phyloP scores from a whole-genome alignment of 805 yeast species.

The Candida oleophila region DNA sequence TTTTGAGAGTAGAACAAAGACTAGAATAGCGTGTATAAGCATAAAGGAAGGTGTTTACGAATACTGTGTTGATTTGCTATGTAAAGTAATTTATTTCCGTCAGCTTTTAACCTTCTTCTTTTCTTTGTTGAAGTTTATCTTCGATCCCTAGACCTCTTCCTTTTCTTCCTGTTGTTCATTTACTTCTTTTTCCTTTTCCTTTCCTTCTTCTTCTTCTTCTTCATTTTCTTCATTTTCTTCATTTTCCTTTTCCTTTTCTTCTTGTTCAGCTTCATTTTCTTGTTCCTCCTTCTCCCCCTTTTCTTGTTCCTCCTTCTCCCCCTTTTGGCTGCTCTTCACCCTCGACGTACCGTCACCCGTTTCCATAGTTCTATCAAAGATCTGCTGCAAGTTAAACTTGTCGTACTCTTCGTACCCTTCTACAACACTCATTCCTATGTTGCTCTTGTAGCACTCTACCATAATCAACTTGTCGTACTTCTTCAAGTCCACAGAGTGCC shows the following conservation, averaged over 20 bases:
- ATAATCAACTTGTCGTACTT: constrained; percentile 73
- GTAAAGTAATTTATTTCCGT: too few relatives aligned
- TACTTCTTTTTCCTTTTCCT: neutral
- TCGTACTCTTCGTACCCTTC: constrained; percentile 59
- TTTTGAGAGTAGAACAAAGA: too few relatives aligned
- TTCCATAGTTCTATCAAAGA: constrained; percentile 49
- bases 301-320: neutral
- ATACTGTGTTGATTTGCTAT: too few relatives aligned
- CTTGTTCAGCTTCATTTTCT: constrained; percentile 1
- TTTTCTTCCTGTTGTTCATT: too few relatives aligned
- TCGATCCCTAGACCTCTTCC: too few relatives aligned
- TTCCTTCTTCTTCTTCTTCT: neutral
- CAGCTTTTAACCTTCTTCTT: too few relatives aligned
- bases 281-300: neutral
- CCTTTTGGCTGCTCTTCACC: constrained; percentile 8
- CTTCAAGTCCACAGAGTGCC: constrained; percentile 79
- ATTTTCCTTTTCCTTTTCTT: constrained; percentile 5
- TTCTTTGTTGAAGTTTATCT: too few relatives aligned
- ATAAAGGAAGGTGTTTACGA: too few relatives aligned
- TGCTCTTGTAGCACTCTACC: constrained; percentile 85
- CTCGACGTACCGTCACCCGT: constrained; percentile 12
- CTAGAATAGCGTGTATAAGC: too few relatives aligned
- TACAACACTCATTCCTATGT: constrained; percentile 85
- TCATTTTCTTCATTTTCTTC: constrained; percentile 11
- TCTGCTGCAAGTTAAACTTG: constrained; percentile 80